These are phyloP conservation scores for Fusarium siculi DNA, from an alignment of 2,329 filamentous ascomycete species.

Conservation along the genomic window DNA sequence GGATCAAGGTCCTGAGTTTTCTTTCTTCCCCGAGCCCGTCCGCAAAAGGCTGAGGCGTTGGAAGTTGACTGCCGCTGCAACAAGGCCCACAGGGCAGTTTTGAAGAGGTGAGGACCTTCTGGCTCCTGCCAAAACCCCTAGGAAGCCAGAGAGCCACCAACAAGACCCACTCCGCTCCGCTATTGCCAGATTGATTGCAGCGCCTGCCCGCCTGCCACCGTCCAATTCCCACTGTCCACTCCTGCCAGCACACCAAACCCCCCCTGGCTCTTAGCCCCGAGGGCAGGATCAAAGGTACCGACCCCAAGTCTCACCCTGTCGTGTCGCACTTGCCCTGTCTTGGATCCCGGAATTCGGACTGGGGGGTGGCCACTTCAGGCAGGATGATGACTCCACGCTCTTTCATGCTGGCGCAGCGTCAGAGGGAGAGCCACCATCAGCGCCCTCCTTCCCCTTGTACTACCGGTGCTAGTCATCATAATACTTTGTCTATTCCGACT, in stretches of 20 bases:
- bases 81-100: constrained; percentile 7
- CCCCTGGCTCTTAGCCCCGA: constrained; percentile 4
- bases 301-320: constrained; percentile 27
- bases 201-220: background rate
- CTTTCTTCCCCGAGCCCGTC: background rate
- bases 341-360: constrained; percentile 29
- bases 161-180: constrained; percentile 33
- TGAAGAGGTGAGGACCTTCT: constrained; percentile 10
- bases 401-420: constrained; percentile 42
- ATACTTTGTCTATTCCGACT: constrained; percentile 37
- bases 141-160: constrained; percentile 22
- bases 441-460: constrained; percentile 32
- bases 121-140: constrained; percentile 12
- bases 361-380: constrained; percentile 29
- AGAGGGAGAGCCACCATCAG: constrained; percentile 32
- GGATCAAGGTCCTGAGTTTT: too few species aligned
- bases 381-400: constrained; percentile 46
- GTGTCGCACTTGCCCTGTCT: constrained; percentile 36
- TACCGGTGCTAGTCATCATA: constrained; percentile 35
- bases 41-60: background rate
- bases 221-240: background rate
- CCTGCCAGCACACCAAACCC: constrained; percentile 34
- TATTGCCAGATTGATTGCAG: constrained; percentile 37
- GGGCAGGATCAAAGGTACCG: constrained; percentile 29
- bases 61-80: constrained; percentile 11